Evolutionary conservation across 2,329 filamentous ascomycete species (phyloP).

Genomic region (Aschersonia sp.): DNA sequence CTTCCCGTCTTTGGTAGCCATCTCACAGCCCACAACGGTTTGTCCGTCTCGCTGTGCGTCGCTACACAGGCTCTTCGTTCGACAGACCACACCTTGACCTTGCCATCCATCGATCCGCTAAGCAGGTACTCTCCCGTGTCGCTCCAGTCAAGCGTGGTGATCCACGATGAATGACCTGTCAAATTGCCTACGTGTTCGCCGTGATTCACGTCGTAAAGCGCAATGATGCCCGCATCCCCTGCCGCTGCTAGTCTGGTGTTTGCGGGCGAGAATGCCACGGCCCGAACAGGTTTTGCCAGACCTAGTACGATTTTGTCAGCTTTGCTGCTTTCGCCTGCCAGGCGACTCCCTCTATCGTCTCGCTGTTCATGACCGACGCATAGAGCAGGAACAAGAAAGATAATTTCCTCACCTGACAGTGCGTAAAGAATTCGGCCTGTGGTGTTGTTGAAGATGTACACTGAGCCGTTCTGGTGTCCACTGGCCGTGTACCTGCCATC

Average conservation of each 20-base stretch:
- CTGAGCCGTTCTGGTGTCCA: conserved; percentile 79
- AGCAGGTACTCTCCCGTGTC: conserved; percentile 83
- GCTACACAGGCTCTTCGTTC: conserved; percentile 75
- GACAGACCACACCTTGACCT: conserved; percentile 91
- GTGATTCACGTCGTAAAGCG: conserved; percentile 80
- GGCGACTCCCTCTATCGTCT: too few relatives aligned
- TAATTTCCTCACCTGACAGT: conserved; percentile 45
- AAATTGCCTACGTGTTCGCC: conserved; percentile 88
- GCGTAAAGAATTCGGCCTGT: conserved; percentile 76
- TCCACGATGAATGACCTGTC: conserved; percentile 68
- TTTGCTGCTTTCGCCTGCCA: background rate
- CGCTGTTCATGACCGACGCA: too few relatives aligned
- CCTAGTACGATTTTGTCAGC: conserved; percentile 30
- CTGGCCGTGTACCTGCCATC: conserved; percentile 82
- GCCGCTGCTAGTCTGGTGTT: conserved; percentile 76
- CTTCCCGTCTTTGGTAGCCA: conserved; percentile 65
- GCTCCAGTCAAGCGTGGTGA: conserved; percentile 86
- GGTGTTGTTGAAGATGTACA: conserved; percentile 93
- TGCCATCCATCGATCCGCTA: conserved; percentile 81
- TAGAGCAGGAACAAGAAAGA: background rate
- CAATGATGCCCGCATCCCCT: conserved; percentile 78
- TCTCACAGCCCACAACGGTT: conserved; percentile 68
- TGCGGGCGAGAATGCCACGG: conserved; percentile 77
- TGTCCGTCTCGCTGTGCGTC: conserved; percentile 83
- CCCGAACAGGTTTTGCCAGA: conserved; percentile 72